A percentile compares a stretch with the other conserved stretches of the same genome.
Evolutionary conservation across 768 basidiomycete genomes (phyloP).

Genomic region (Calocybe gangraenosa): DNA sequence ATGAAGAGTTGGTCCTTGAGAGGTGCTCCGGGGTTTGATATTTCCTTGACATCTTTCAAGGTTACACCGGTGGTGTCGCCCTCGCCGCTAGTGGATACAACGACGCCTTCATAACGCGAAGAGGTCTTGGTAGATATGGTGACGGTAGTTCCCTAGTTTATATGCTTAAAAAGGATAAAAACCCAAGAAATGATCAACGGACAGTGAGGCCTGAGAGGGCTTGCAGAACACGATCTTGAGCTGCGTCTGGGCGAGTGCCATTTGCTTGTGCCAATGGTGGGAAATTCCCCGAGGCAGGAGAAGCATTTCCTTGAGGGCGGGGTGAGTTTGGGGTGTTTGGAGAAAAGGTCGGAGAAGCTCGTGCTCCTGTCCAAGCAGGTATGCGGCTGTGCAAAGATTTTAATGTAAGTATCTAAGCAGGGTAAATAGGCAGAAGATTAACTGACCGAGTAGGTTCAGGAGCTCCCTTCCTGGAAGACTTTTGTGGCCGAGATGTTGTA

Average conservation of each 20-base stretch:
- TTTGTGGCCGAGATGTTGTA: slow-evolving; percentile 59
- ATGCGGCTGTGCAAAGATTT: slow-evolving; percentile 33
- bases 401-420: slow-evolving; percentile 15
- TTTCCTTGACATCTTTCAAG: slow-evolving; percentile 74
- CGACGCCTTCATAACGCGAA: slow-evolving; percentile 71
- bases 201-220: slow-evolving; percentile 69
- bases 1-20: slow-evolving; percentile 70
- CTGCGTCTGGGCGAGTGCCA: slow-evolving; percentile 41
- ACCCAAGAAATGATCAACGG: slow-evolving; percentile 24
- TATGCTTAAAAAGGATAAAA: slow-evolving; percentile 1
- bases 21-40: slow-evolving; percentile 60
- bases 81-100: slow-evolving; percentile 56
- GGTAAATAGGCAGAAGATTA: background rate
- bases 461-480: slow-evolving; percentile 58
- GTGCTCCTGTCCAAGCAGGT: slow-evolving; percentile 64
- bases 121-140: slow-evolving; percentile 70
- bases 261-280: slow-evolving; percentile 47
- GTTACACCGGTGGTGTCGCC: slow-evolving; percentile 70
- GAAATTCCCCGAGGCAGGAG: slow-evolving; percentile 34
- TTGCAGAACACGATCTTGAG: slow-evolving; percentile 60
- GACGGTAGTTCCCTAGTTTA: slow-evolving; percentile 62
- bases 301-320: slow-evolving; percentile 28
- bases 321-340: slow-evolving; percentile 43
- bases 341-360: slow-evolving; percentile 70
- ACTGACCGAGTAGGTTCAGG: slow-evolving; percentile 55